phyloP scores from a whole-genome alignment of 345 rosid genomes.

The Pelargonium nanum region DNA sequence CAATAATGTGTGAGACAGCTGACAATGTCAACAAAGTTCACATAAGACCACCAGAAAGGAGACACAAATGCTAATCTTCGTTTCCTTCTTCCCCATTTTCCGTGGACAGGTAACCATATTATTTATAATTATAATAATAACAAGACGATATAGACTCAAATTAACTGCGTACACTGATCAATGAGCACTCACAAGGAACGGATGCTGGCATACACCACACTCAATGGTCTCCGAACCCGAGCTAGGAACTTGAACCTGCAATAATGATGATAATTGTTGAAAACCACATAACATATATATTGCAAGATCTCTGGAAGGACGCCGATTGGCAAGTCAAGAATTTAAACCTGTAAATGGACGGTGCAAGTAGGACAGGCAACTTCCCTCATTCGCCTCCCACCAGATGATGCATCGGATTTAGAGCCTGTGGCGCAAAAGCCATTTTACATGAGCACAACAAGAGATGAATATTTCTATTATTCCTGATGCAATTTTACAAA shows the following conservation, averaged over 20 bases:
- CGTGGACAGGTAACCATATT: background rate
- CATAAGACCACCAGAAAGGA: background rate
- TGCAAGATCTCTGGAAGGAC: background rate
- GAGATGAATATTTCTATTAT: no score
- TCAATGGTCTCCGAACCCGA: conserved; percentile 98
- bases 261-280: background rate
- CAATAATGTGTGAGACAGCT: no score
- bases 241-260: conserved; percentile 96
- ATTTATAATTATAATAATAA: no score
- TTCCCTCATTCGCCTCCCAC: conserved; percentile 82
- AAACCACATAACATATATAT: background rate
- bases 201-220: conserved; percentile 95
- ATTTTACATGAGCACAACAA: no score
- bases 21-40: background rate
- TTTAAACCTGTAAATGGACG: conserved; percentile 89
- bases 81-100: background rate
- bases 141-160: background rate
- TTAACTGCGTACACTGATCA: conserved; percentile 14
- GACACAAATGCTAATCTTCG: background rate
- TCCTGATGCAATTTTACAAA: no score
- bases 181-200: conserved; percentile 88
- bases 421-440: conserved; percentile 34
- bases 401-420: conserved; percentile 40
- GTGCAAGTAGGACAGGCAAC: conserved; percentile 98
- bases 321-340: conserved; percentile 1